Base-by-base conservation (phyloP, 1,284 basidiomycete species). In the Pyrrhoderma lamaoense region DNA sequence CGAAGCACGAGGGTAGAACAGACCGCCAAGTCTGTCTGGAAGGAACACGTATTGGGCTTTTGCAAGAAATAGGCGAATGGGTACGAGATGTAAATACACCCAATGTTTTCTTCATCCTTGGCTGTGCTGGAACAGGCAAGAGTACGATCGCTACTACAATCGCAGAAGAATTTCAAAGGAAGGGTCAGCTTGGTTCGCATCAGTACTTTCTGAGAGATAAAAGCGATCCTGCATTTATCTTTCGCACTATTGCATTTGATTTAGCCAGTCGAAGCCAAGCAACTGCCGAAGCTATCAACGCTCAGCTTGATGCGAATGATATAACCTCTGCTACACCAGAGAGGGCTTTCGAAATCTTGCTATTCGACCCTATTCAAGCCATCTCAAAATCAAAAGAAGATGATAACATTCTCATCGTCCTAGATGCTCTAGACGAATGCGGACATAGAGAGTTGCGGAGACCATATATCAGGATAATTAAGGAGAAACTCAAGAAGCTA, bases 351-450 rank as follows among this genome's bases (percentile, higher is more conserved):
- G 27, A 31, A 5, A 31, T 11, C 5, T 31, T 31, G 7, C 27
- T 31, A 31, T 31, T 11, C 11, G 11, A 5, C 11, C 51, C 47
- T 16, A 5, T 42, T 19, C 40, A 31, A n/a, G n/a, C 40, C 27
- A 31, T 5, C 27, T 31, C 5, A 5, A 11, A 11, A 31, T 31
- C 27, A 31, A 31, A 5, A 5, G 7, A 8, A 40, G 8, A 8
- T n/a, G 9, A 9, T 37, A 35, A 47, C 11, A 13, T 47, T 1
- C 40, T 54, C 8, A 40, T 49, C 23, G 42, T 54, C 18, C 46
- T 54, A n/a, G 53, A 54, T 46, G 53, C 53, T 31, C 31, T 54
- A 18, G 53, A 54, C 18, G 53, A 54, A 31, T 54, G 48, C 35
- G 45, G 52, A 14, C 11, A 5, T 31, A 5, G 7, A 31, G 11